Evolutionary conservation across 75 land plant species (phyloP), one percentile per base, ranked within the genome.

Genomic region (Gnetum montanum): DNA sequence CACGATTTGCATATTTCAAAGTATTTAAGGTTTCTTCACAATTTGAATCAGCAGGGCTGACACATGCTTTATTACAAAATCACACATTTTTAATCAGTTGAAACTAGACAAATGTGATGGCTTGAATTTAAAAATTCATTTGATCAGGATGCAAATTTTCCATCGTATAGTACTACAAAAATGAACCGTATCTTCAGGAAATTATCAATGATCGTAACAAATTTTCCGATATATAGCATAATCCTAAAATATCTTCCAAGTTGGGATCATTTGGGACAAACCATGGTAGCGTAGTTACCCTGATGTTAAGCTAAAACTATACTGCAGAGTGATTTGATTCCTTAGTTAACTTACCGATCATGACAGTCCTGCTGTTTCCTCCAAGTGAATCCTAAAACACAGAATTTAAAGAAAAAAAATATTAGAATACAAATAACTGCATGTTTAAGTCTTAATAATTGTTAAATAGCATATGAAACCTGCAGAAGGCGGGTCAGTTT

Each of bases 1-100:
- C 99, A 28, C 99, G 93, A 45, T 95, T 95, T 12, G 99, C 97
- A 84, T 95, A 95, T 63, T 95, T 95, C 3, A 95, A 57, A 20
- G 99, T 95, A 53, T 95, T 95, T 4, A 95, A 46, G 4, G 97
- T 90, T 53, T 95, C 99, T 59, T 95, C 99, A n/a, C 93, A 88
- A 84, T 95, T 95, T 40, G 86, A 68, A 51, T 95, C 99, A 37
- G 99, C 99, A 64, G 99, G 99, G 60, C 99, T 95, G 31, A 95
- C 85, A 63, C 99, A 95, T 43, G 98, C 98, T 93, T 69, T n/a
- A n/a, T 46, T 57, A 18, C 13, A 35, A 25, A 26, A 40, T 16
- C 28, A 11, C 4, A 31, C 15, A 15, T 40, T 40, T 10, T 10
- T 40, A 40, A 10, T 10, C 15, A 15, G 41, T 40, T 24, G 26